Evolutionary conservation across 345 rosid genomes (phyloP).

Genomic region (Citrus maxima): DNA sequence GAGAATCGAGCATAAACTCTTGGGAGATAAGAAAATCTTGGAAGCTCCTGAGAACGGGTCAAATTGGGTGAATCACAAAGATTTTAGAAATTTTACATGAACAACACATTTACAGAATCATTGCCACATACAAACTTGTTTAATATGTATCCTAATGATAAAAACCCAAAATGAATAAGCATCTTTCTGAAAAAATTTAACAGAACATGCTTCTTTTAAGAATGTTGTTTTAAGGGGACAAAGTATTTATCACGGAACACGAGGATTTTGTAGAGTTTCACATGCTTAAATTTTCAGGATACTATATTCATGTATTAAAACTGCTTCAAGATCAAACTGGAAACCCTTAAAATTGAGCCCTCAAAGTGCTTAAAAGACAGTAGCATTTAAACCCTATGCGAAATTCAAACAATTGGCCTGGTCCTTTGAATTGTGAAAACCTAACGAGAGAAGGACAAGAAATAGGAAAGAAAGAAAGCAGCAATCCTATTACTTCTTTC

Average conservation of each 20-base stretch:
- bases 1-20: not conserved
- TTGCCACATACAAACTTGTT: not conserved
- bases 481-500: not conserved
- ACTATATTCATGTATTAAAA: not conserved
- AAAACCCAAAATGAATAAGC: not conserved
- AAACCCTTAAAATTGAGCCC: not conserved
- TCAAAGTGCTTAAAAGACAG: not conserved
- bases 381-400: not conserved
- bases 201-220: not conserved
- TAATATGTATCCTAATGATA: not conserved
- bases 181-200: not conserved
- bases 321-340: not conserved
- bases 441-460: not conserved
- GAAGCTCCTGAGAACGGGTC: not conserved
- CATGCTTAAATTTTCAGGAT: not conserved
- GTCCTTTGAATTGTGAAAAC: not conserved
- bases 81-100: not conserved
- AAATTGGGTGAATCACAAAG: not conserved
- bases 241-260: not conserved
- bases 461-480: not conserved
- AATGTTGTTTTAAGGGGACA: not conserved
- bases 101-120: not conserved
- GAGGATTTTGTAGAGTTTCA: not conserved
- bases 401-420: not conserved
- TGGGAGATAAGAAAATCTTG: not conserved